phyloP scores from a whole-genome alignment of 345 rosid genomes.

The Cochlearia excelsa region DNA sequence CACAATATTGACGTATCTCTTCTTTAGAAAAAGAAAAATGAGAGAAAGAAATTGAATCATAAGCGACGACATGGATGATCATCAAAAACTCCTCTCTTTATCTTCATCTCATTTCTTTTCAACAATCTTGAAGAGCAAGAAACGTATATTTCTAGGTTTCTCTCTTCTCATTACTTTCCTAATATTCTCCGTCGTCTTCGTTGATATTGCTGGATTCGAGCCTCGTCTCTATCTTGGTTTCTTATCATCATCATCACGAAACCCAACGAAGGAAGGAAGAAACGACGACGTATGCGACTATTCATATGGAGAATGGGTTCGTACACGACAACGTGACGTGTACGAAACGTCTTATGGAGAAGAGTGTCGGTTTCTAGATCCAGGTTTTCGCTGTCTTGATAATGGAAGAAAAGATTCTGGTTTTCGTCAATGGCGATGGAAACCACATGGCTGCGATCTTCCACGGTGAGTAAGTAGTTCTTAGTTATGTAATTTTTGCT shows the following conservation, averaged over 20 bases:
- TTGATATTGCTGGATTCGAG: constrained; percentile 27
- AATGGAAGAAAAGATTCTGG: constrained; percentile 63
- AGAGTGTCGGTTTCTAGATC: constrained; percentile 78
- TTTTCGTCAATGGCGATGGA: constrained; percentile 85
- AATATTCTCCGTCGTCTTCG: constrained; percentile 25
- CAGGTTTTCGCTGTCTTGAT: constrained; percentile 65
- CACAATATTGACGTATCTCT: constrained; percentile 24
- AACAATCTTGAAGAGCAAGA: constrained; percentile 25
- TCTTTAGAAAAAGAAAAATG: constrained; percentile 1
- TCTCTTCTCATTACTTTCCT: constrained; percentile 30
- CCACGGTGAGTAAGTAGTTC: constrained; percentile 57
- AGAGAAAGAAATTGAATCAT: constrained; percentile 4
- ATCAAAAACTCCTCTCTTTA: constrained; percentile 22
- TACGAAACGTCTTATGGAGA: constrained; percentile 49
- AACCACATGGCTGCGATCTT: constrained; percentile 67
- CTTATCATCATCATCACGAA: background rate
- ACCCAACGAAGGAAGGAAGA: background rate
- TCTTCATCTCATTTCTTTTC: constrained; percentile 25
- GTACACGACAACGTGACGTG: constrained; percentile 19
- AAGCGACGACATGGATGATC: constrained; percentile 27
- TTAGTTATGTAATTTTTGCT: constrained; percentile 7
- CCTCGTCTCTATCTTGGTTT: constrained; percentile 34
- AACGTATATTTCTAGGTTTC: constrained; percentile 19
- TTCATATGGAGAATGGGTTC: constrained; percentile 67
- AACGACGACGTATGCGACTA: constrained; percentile 47